Conservation (phyloP, 2,329 filamentous ascomycete species). For the Cladorrhinum sp. region DNA sequence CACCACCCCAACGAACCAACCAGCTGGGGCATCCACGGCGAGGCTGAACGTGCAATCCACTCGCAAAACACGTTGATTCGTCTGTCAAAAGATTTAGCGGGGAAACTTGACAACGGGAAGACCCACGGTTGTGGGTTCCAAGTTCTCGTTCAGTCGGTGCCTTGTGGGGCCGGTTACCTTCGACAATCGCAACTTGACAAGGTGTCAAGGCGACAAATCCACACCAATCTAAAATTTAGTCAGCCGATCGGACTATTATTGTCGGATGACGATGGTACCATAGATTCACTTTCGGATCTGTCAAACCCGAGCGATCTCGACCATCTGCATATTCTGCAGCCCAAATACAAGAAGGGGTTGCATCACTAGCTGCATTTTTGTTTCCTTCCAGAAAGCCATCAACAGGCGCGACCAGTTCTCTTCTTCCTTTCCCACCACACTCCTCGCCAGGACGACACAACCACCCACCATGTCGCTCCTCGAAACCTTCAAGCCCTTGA, state of each 20-base stretch:
- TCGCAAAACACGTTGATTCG: no score
- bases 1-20: background rate
- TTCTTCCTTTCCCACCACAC: background rate
- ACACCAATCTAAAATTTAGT: constrained; percentile 10
- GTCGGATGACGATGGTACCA: constrained; percentile 24
- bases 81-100: no score
- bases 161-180: background rate
- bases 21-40: no score
- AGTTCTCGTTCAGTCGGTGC: constrained; percentile 11
- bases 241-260: constrained; percentile 14
- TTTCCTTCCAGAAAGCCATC: background rate
- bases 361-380: background rate
- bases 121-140: no score
- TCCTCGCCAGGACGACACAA: background rate
- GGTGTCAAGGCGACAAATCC: constrained; percentile 6
- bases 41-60: no score
- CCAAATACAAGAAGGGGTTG: constrained; percentile 10
- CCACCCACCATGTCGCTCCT: constrained; percentile 17
- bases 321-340: constrained; percentile 4
- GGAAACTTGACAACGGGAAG: background rate
- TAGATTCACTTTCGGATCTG: constrained; percentile 1
- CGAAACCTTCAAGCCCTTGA: constrained; percentile 31
- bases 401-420: background rate
- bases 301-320: constrained; percentile 5
- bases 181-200: background rate